Evolutionary conservation across 495 filamentous ascomycete species (phyloP), one percentile per base, ranked within the genome.

Genomic region (Astrocystis sublimbata): DNA sequence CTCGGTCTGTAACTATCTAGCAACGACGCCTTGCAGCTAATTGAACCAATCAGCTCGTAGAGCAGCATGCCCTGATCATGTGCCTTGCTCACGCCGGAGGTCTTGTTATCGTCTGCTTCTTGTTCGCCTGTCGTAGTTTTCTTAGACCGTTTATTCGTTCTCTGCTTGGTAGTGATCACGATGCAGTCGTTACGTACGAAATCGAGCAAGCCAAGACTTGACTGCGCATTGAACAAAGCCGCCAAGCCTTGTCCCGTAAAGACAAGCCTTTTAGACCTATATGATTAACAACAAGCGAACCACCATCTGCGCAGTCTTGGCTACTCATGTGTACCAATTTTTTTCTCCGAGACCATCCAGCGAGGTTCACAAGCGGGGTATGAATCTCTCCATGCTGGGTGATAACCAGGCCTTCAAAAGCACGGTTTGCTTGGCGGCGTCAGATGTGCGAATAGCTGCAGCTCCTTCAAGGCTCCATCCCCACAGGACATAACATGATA

Each of bases 401-500:
- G 49, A 38, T 40, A 17, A 19, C 31, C 21, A 36, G 40, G 17
- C 6, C 33, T 38, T 33, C 21, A 28, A 40, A 47, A 40, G 17
- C 51, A 4, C 51, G 5, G 26, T 31, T n/a, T 2, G 17, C 51
- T 54, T 54, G 51, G 51, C 51, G 51, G 51, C 51, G 30, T 33
- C 33, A 38, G 17, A 38, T 40, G 21, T 40, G 19, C 33, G 30
- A 54, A 38, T 54, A n/a, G 7, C 33, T 54, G 51, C 51, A 10
- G 38, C 7, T 26, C 31, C 7, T n/a, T n/a, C n/a, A n/a, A n/a
- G n/a, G n/a, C 12, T 38, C 50, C 30, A 33, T 28, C 50, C 50
- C 50, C 30, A 40, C 30, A 2, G 33, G 26, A 21, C 9, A n/a
- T 13, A 40, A 24, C 19, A 38, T 38, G 19, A 38, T 38, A 9